phyloP scores from a whole-genome alignment of 106 monocot species.

The Iris macrosiphon region DNA sequence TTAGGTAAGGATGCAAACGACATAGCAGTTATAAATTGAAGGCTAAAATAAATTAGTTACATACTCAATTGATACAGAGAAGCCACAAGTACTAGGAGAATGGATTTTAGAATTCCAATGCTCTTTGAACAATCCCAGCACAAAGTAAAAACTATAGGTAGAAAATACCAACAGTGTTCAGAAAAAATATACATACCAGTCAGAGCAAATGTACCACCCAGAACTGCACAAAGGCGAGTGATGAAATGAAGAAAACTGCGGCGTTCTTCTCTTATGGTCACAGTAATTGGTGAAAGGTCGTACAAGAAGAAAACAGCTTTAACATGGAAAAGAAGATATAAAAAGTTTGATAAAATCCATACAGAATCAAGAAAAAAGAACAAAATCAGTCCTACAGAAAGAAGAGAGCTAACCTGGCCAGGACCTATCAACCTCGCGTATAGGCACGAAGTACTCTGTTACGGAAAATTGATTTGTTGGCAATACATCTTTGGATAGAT shows the following conservation, averaged over 20 bases:
- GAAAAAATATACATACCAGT: slow-evolving; percentile 52
- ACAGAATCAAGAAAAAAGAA: too few species aligned
- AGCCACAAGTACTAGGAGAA: too few species aligned
- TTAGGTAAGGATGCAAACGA: too few species aligned
- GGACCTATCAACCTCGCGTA: slow-evolving; percentile 48
- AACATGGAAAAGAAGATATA: slow-evolving; percentile 12
- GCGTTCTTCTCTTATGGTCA: slow-evolving; percentile 94
- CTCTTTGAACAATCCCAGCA: too few species aligned
- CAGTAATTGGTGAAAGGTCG: slow-evolving; percentile 95
- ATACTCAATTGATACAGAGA: too few species aligned
- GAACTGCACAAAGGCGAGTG: slow-evolving; percentile 94
- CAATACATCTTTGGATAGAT: slow-evolving; percentile 75
- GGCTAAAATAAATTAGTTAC: too few species aligned
- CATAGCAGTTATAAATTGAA: too few species aligned
- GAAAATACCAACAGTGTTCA: background rate
- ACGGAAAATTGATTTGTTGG: slow-evolving; percentile 99
- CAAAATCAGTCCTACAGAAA: background rate
- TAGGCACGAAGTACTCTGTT: slow-evolving; percentile 83
- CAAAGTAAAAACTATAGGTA: too few species aligned
- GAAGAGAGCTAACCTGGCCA: slow-evolving; percentile 87
- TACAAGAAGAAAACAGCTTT: slow-evolving; percentile 95
- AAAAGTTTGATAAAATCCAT: too few species aligned
- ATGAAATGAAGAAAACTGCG: slow-evolving; percentile 96
- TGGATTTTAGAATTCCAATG: background rate
- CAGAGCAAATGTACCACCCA: slow-evolving; percentile 98